Evolutionary conservation across 495 filamentous ascomycete species (phyloP).

Genomic region (Neurospora terricola): DNA sequence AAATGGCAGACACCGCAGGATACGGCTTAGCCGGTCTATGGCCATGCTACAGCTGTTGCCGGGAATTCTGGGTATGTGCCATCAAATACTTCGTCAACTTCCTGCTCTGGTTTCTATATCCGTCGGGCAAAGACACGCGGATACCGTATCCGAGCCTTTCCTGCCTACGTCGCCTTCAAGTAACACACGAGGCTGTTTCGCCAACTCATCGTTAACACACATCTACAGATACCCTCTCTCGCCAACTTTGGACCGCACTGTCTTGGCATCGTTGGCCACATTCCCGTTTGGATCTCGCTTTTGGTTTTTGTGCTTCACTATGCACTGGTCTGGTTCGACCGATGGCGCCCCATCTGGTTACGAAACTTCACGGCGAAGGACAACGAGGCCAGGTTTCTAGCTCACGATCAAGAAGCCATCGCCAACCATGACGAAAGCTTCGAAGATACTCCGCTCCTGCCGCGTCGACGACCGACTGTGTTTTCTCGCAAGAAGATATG

Average conservation of each 20-base stretch:
- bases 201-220: neutral
- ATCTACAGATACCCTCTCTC: constrained; percentile 17
- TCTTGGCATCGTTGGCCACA: constrained; percentile 18
- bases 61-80: constrained; percentile 17
- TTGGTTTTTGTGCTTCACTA: constrained; percentile 20
- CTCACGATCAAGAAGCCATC: neutral
- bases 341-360: constrained; percentile 20
- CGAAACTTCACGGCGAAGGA: constrained; percentile 17
- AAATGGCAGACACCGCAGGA: neutral
- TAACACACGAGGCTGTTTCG: neutral
- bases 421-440: neutral
- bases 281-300: constrained; percentile 19
- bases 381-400: neutral
- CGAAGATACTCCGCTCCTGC: neutral
- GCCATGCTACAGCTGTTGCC: constrained; percentile 25
- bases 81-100: neutral
- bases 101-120: neutral
- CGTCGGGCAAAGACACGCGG: neutral
- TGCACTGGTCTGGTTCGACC: constrained; percentile 11
- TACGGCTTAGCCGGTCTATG: constrained; percentile 6
- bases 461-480: neutral
- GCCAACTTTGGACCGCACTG: constrained; percentile 20
- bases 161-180: neutral
- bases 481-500: constrained; percentile 1
- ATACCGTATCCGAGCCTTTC: neutral